Evolutionary conservation across 2,329 filamentous ascomycete genomes (phyloP), one percentile per base, ranked within the genome.

Genomic region (Volutella citrinella): DNA sequence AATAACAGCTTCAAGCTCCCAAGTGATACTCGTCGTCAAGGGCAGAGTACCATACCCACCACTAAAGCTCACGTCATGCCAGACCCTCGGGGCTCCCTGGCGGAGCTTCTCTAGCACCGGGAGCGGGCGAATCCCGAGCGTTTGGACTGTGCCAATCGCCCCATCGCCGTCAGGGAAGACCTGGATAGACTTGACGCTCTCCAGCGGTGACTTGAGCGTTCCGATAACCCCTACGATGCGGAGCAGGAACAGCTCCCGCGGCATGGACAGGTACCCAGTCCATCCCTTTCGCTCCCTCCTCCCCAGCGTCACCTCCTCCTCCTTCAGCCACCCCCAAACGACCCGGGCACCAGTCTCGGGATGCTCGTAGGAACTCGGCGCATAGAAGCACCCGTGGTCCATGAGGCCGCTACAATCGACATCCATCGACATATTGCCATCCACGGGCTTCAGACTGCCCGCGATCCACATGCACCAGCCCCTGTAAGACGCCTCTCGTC

Each of bases 281-380:
- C 71, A 75, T 10, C 66, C 67, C 43, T 74, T 68, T 1, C 53
- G 46, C 36, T 66, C 57, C 5, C 68, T 63, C 11, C 64, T 43
- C 4, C 54, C 42, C 36, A 70, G 56, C 1, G 68, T 60, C 5
- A 74, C 42, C 32, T 72, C 68, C 10, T 76, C 70, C 42, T 76
- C 70, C 2, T 61, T 65, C 21, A 76, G 56, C 71, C 72, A 75
- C 5, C 69, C 69, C 51, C 63, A 72, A 2, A 68, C 57, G 5
- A 74, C 56, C 10, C 63, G 57, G 23, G 56, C 56, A 1, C 56
- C 48, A 0, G 66, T 62, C 5, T 59, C 45, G 0, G 69, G 66
- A 27, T 75, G 68, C 41, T 57, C 61, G 42, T 72, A 74, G 0
- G 68, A 66, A 34, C 68, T 72, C 5, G 67, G 65, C 1, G 71